Evolutionary conservation across 2,329 filamentous ascomycete genomes (phyloP), one percentile per base, ranked within the genome.

Genomic region (Ilyonectria destructans): DNA sequence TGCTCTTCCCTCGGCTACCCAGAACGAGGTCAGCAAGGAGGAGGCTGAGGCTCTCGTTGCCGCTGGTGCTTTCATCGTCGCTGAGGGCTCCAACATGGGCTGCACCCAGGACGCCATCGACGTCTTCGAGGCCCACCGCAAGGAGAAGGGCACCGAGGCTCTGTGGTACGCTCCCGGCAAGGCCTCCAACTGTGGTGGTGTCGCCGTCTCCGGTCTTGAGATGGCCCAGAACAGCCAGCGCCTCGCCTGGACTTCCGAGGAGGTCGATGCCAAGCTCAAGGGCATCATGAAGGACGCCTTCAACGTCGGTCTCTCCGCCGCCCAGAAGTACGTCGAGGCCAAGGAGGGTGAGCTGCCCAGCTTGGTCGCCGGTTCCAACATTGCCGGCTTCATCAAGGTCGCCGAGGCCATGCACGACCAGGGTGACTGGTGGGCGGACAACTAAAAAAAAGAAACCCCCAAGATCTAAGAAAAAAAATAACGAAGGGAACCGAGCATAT

Each of bases 21-120:
- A 99, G 88, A 99, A 99, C 87, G 96, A 99, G 86, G 94, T 99
- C 79, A 95, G 89, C 79, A 91, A 91, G 80, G 94, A 96, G 77
- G 96, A 99, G 87, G 96, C 95, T 60, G 87, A 94, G 85, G 90
- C 89, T 19, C 90, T 98, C 51, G 90, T 98, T 67, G 88, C 88
- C 57, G 89, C 88, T 67, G 96, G 96, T 74, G 89, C 88, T 79
- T 90, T 92, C 81, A 97, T 94, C 86, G 92, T 98, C 74, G 96
- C 96, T 66, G 96, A 99, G 86, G 96, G 96, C 65, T 96, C 93
- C 85, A 98, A 98, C 90, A 98, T 99, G 96, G 96, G 96, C 72
- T 98, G 95, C 88, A 98, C 95, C 37, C 94, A 96, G 84, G 95
- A 93, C 73, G 96, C 96, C 75, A 98, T 99, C 78, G 93, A 97